Percentiles rank a stretch among this genome's conserved stretches.
Evolutionary conservation across 2,329 filamentous ascomycete species (phyloP).

Genomic region (Pseudogymnoascus sp.): DNA sequence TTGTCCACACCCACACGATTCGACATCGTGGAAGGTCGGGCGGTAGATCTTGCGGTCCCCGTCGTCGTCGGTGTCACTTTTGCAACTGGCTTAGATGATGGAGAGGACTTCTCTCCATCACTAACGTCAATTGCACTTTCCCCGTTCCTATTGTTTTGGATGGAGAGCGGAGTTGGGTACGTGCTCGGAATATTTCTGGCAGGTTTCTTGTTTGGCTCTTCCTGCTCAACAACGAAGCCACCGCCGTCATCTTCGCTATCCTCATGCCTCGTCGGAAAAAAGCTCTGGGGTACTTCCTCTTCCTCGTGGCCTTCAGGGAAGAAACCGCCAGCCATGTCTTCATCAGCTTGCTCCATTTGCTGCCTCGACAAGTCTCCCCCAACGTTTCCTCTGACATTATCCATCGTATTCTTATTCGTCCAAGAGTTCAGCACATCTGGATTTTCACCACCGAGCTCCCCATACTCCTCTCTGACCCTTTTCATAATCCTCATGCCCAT

Average conservation of each 20-base stretch:
- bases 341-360: slow-evolving; percentile 31
- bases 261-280: slow-evolving; percentile 25
- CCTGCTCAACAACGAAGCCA: slow-evolving; percentile 18
- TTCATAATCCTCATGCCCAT: slow-evolving; percentile 78
- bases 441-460: slow-evolving; percentile 42
- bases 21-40: not conserved
- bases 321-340: slow-evolving; percentile 54
- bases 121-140: not conserved
- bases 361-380: slow-evolving; percentile 24
- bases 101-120: not conserved
- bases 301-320: slow-evolving; percentile 49
- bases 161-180: not conserved
- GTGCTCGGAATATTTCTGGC: not conserved
- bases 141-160: not conserved
- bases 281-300: slow-evolving; percentile 29
- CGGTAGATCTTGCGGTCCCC: not conserved
- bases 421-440: slow-evolving; percentile 49
- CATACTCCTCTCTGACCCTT: slow-evolving; percentile 69
- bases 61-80: not conserved
- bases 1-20: not conserved
- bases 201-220: not conserved
- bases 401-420: slow-evolving; percentile 32
- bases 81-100: not conserved
- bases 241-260: slow-evolving; percentile 20
- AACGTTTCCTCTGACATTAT: slow-evolving; percentile 20